Evolutionary conservation across 108 stramenopile genomes (phyloP), one percentile per base, ranked within the genome.

Genomic region (Cyclotella sp.): DNA sequence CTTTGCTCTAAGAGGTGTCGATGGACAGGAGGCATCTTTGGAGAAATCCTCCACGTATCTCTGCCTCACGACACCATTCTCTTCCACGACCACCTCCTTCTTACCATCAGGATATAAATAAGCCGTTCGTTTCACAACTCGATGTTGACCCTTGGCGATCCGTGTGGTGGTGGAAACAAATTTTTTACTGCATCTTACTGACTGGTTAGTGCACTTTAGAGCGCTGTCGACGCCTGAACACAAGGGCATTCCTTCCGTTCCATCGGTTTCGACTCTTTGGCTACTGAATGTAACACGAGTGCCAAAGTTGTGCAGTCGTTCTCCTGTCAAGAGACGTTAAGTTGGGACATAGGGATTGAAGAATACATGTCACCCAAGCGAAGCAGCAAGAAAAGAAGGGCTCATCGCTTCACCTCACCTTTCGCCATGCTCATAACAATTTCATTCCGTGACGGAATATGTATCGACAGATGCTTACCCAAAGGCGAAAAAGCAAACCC

Each of bases 101-200:
- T 58, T 79, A 29, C 78, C 78, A 62, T 79, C 78, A 1, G 78
- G 72, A 40, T 68, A 72, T 27, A 79, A 49, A 26, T 65, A 57
- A 0, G 73, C 80, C 21, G 73, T 81, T 13, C 73, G 61, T 57
- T 52, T 81, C 6, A 81, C 69, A 9, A 69, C 65, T n/a, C 80
- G 80, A 44, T 73, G 68, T 42, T 59, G 44, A 29, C 80, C 80
- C 24, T 59, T 43, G 30, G 80, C 80, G 18, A 81, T 64, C 2
- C 80, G 73, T 52, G 80, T 81, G 3, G 80, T 81, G 10, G 80
- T 75, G 0, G 68, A 70, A 29, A 70, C 60, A 27, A 81, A 49
- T n/a, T 51, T 62, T 54, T 67, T 72, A 29, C 62, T 54, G 21
- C 39, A n/a, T 34, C 11, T 0, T 29, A 30, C 52, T 18, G 54